Percentiles rank a stretch among this genome's conserved stretches.
Evolutionary conservation across 495 filamentous ascomycete species (phyloP).

Genomic region (Hypoxylon intermedium): DNA sequence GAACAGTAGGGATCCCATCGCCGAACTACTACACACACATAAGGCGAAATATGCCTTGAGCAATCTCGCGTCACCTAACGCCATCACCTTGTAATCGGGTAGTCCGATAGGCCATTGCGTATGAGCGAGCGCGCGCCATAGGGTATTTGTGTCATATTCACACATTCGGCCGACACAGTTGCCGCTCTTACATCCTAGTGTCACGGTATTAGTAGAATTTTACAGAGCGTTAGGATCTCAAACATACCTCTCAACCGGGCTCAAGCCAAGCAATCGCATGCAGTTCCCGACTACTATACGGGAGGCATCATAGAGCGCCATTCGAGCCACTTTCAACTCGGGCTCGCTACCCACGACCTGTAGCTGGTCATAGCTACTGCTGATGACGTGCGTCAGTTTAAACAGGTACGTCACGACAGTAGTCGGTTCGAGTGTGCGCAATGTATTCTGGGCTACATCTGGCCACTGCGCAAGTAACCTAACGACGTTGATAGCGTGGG

Average conservation of each 20-base stretch:
- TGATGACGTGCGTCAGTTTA: constrained; percentile 84
- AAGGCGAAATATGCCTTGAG: too few relatives aligned
- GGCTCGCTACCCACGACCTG: constrained; percentile 76
- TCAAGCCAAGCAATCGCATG: constrained; percentile 82
- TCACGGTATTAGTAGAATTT: background rate
- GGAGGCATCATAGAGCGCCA: constrained; percentile 83
- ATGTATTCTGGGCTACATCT: constrained; percentile 67
- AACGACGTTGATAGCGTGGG: constrained; percentile 66
- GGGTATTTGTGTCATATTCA: too few relatives aligned
- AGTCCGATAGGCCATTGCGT: too few relatives aligned
- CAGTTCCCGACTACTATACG: constrained; percentile 81
- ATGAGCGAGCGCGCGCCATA: too few relatives aligned
- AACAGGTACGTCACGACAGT: constrained; percentile 83
- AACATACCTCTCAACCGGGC: constrained; percentile 70
- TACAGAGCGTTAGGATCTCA: background rate
- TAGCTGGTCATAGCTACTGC: constrained; percentile 82
- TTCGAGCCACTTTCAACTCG: constrained; percentile 75
- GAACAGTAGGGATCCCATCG: too few relatives aligned
- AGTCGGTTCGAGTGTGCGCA: constrained; percentile 69
- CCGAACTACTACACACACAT: too few relatives aligned
- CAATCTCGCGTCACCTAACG: too few relatives aligned
- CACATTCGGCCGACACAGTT: too few relatives aligned
- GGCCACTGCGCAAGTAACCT: constrained; percentile 69
- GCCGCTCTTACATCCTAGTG: constrained; percentile 10
- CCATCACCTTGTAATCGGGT: too few relatives aligned